Evolutionary conservation across 2,329 filamentous ascomycete species (phyloP).

Genomic region (Endothia cerciana): DNA sequence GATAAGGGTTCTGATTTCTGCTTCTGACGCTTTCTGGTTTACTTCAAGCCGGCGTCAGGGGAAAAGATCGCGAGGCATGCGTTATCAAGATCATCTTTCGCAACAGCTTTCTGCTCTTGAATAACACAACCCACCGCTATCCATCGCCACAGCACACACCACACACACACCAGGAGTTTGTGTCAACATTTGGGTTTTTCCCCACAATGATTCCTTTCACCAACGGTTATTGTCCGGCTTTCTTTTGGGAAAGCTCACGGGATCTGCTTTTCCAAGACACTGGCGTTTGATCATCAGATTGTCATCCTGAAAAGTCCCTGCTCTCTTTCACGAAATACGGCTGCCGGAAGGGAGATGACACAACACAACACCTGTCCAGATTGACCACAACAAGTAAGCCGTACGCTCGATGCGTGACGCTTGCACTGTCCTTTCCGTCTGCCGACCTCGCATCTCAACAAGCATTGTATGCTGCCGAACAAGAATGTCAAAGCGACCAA

Average conservation of each 20-base stretch:
- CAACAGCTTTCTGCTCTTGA: slow-evolving; percentile 23
- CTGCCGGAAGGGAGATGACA: slow-evolving; percentile 29
- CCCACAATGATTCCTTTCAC: slow-evolving; percentile 32
- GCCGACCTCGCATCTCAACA: slow-evolving; percentile 32
- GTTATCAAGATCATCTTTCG: slow-evolving; percentile 15
- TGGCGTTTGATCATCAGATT: slow-evolving; percentile 5
- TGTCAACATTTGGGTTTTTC: slow-evolving; percentile 31
- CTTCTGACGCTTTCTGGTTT: slow-evolving; percentile 19
- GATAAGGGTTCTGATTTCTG: slow-evolving; percentile 17
- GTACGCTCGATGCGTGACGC: slow-evolving; percentile 16
- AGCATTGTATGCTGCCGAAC: background rate
- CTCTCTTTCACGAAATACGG: slow-evolving; percentile 23
- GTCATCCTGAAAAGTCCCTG: slow-evolving; percentile 13
- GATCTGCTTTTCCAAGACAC: slow-evolving; percentile 18
- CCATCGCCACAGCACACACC: slow-evolving; percentile 29
- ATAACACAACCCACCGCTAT: slow-evolving; percentile 20
- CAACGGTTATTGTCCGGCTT: slow-evolving; percentile 24
- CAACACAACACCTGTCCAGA: slow-evolving; percentile 23
- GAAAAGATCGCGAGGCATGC: slow-evolving; percentile 16
- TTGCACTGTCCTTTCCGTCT: slow-evolving; percentile 28
- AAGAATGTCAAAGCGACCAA: slow-evolving; percentile 23
- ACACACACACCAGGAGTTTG: slow-evolving; percentile 29
- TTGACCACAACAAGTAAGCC: slow-evolving; percentile 11
- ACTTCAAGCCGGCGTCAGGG: slow-evolving; percentile 20
- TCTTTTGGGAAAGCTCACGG: slow-evolving; percentile 13